These are phyloP conservation scores for Digitaria exilis DNA, from an alignment of 202 grass and related monocot species.

Conservation along the genomic window DNA sequence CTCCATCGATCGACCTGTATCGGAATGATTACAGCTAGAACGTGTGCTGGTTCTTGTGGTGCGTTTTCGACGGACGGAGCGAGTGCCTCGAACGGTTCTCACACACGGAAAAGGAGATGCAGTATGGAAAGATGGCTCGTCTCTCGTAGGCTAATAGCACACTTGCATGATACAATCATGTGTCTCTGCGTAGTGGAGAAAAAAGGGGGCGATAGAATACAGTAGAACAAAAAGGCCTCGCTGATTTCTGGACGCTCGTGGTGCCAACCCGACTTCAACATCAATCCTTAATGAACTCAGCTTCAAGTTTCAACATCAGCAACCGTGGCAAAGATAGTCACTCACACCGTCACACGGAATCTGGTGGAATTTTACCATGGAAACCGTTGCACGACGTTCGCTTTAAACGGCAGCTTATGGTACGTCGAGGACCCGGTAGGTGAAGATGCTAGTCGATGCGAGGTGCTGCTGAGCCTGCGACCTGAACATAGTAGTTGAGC, in stretches of 20 bases:
- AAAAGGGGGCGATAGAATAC: constrained; percentile 22
- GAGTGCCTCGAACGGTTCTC: constrained; percentile 17
- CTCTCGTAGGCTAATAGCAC: background rate
- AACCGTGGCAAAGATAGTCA: background rate
- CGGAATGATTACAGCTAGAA: constrained; percentile 12
- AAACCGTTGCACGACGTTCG: background rate
- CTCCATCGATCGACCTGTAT: constrained; percentile 24
- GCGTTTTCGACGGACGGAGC: constrained; percentile 9
- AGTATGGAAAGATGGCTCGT: background rate
- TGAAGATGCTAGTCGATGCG: no score
- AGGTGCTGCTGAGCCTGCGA: background rate
- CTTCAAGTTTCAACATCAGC: background rate
- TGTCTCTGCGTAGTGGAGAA: constrained; percentile 22
- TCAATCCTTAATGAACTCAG: background rate
- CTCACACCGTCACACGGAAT: background rate
- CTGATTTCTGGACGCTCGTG: constrained; percentile 1
- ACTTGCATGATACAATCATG: constrained; percentile 27
- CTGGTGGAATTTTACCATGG: background rate
- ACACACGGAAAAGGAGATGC: background rate
- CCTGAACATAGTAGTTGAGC: background rate
- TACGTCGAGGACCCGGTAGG: no score
- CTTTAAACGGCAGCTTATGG: background rate
- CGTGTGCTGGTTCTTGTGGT: background rate
- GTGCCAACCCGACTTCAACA: background rate
- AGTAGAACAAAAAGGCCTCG: background rate